Base-by-base conservation (phyloP, 2,329 filamentous ascomycete species). In the Phoma herbarum region DNA sequence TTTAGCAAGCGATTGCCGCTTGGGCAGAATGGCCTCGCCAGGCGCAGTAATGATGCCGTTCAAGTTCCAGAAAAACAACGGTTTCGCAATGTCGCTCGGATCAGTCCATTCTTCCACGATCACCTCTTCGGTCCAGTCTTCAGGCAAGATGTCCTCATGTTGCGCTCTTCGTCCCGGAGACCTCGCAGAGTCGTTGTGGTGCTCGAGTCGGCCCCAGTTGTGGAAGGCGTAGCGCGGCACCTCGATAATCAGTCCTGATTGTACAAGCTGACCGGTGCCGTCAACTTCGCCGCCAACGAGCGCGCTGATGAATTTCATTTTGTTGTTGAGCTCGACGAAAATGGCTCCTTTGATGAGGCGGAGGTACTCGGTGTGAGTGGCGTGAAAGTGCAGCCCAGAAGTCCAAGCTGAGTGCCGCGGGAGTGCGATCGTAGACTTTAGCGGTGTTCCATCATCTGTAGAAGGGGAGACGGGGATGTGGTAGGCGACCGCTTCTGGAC, bases 341-440 rank as follows among this genome's bases (percentile, higher is more conserved):
- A 80, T 75, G 7, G 69, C 69, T 12, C 80, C 81, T 37, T 69
- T 71, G 26, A 82, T 18, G 8, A 84, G 74, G 18, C 70, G 77
- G 9, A 85, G 71, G 62, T 79, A 81, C 62, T 84, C 82, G 3
- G 75, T 78, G 62, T 84, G 81, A 2, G 63, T 65, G 52, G 79
- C 77, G 61, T 85, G 83, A 78, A 81, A 84, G 64, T 85, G 83
- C 10, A 81, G 72, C 1, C 80, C 81, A 39, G 79, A 82, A 9
- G 79, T 78, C 82, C 83, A 85, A 3, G 70, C 72, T 1, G 82
- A 84, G 9, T 67, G 60, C 0, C 61, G 51, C 0, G 81, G 82
- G 0, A 84, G 74, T 1, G 76, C 78, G 50, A 84, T 81, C 6
- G 75, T 80, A 11, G 81, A 78, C 52, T 63, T 73, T 11, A 62